These are phyloP conservation scores for Verruconis gallopava DNA, from an alignment of 2,329 filamentous ascomycete species.

Conservation along the genomic window DNA sequence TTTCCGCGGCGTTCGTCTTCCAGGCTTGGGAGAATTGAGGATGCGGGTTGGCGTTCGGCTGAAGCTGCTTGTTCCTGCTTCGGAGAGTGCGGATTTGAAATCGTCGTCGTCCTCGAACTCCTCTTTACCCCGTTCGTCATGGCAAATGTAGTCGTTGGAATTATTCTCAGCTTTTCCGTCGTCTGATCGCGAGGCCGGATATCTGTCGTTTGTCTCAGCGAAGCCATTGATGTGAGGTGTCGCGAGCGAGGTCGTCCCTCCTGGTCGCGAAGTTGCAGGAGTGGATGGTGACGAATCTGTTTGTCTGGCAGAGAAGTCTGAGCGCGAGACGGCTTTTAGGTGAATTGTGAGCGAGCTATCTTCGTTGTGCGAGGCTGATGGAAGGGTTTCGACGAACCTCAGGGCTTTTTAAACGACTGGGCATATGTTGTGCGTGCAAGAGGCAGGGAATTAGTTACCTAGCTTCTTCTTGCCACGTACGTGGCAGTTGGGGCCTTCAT, in stretches of 20 bases:
- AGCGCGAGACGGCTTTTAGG: constrained; percentile 5
- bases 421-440: background rate
- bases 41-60: too few relatives aligned
- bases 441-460: constrained; percentile 8
- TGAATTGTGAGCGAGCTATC: constrained; percentile 1
- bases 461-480: constrained; percentile 7
- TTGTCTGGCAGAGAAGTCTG: constrained; percentile 2
- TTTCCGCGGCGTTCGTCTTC: background rate
- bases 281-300: constrained; percentile 3
- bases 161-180: background rate
- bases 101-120: background rate
- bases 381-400: background rate
- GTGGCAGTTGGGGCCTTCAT: constrained; percentile 27
- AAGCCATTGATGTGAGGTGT: constrained; percentile 7
- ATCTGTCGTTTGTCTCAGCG: constrained; percentile 4
- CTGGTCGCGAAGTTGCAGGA: constrained; percentile 7
- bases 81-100: background rate
- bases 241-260: constrained; percentile 1
- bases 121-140: background rate
- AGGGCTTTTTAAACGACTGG: too few relatives aligned
- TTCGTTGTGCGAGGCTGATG: background rate
- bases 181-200: background rate
- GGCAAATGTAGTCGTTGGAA: background rate
- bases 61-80: background rate
- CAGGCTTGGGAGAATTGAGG: background rate